Evolutionary conservation across 305 asterid genomes (phyloP), one percentile per base, ranked within the genome.

Genomic region (Salvia sclarea): DNA sequence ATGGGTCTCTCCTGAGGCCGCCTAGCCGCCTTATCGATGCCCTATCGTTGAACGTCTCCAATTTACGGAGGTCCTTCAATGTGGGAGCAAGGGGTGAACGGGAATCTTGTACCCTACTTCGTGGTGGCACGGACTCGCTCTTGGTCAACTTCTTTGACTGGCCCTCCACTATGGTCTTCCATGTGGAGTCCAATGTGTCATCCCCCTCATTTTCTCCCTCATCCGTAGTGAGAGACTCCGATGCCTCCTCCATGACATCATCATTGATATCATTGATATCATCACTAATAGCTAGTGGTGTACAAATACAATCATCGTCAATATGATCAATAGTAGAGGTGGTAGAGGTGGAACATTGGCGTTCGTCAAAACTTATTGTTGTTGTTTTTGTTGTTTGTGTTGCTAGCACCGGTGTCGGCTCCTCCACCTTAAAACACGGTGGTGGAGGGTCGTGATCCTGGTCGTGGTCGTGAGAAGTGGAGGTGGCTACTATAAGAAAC

Each of bases 101-200:
- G 20, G 1, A 22, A 2, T 50, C 58, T 8, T 52, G 33, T 12
- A 52, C 14, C 59, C 35, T 52, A 2, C 37, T 22, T 38, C 20
- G 30, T 21, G 68, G 63, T 18, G 59, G 58, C 24, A 18, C 25
- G 22, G 84, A 75, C 18, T 72, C 79, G 9, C 79, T 65, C 71
- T 81, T 78, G 47, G 50, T 78, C 56, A 75, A 54, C 20, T 55
- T 61, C 24, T 70, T 71, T 17, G 49, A 64, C 20, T 35, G 54
- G 0, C 64, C 76, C 22, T 70, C 76, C 1, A 63, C 73, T 35
- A 83, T 83, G 5, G 84, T 76, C 50, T 41, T 50, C 87, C 87
- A 83, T 1, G 82, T 80, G 0, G 88, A 82, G 49, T 80, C 88
- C 52, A 83, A 69, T 9, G 82, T 77, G 33, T 75, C 83, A 1